Conservation (phyloP, 1,284 basidiomycete genomes). For the Takashimella koratensis region DNA sequence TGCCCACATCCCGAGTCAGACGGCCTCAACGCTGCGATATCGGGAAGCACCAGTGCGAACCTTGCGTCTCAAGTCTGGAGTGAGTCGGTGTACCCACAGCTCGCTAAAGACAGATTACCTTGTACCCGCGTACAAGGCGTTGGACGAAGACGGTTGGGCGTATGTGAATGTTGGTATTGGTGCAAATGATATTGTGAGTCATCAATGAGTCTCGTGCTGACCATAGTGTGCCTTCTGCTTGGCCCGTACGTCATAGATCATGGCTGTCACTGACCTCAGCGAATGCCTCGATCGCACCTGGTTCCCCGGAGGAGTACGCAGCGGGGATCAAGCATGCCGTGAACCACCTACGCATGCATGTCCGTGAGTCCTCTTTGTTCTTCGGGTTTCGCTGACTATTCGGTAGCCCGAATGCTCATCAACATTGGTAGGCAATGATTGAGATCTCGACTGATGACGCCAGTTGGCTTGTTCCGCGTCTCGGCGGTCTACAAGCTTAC, state of each 20-base stretch:
- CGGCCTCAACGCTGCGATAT: conserved; percentile 41
- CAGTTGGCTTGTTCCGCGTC: conserved; percentile 45
- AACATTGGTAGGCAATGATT: conserved; percentile 27
- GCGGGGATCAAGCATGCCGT: conserved; percentile 38
- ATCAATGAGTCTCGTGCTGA: conserved; percentile 5
- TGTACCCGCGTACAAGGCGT: conserved; percentile 31
- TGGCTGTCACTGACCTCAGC: conserved; percentile 14
- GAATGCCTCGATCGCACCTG: conserved; percentile 22
- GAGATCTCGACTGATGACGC: background rate
- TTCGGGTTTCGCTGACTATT: too few species aligned
- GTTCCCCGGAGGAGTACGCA: conserved; percentile 42
- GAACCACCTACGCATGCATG: conserved; percentile 33
- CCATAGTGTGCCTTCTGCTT: conserved; percentile 46
- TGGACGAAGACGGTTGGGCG: conserved; percentile 41
- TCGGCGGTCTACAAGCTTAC: conserved; percentile 46
- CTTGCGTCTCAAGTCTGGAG: conserved; percentile 35
- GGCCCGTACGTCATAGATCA: conserved; percentile 23
- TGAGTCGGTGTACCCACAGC: too few species aligned
- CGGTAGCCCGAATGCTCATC: conserved; percentile 36
- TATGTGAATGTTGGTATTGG: conserved; percentile 48
- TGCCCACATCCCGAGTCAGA: conserved; percentile 25
- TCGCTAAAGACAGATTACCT: conserved; percentile 44
- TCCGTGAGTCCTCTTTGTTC: conserved; percentile 32
- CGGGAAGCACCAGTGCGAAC: conserved; percentile 27
- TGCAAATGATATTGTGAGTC: conserved; percentile 47